Conservation (phyloP, 768 basidiomycete genomes). For the Steccherinum ochraceum region DNA sequence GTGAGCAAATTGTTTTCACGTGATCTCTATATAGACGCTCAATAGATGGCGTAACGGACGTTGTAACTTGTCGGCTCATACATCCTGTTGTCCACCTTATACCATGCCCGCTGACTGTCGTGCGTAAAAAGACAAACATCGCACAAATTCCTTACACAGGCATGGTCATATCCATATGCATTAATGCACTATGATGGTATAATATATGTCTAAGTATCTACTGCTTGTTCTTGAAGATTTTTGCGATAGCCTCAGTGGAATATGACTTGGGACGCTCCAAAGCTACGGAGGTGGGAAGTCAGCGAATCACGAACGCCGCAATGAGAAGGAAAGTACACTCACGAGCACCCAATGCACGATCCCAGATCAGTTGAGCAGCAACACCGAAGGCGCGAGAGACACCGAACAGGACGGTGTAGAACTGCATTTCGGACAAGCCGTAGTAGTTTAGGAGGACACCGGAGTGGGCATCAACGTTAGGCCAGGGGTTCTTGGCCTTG, state of each 20-base stretch:
- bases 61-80: too few relatives aligned
- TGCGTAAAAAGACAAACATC: too few relatives aligned
- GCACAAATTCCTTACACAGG: too few relatives aligned
- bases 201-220: too few relatives aligned
- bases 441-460: constrained; percentile 84
- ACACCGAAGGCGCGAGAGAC: constrained; percentile 94
- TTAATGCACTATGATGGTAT: too few relatives aligned
- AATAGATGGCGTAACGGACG: too few relatives aligned
- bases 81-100: too few relatives aligned
- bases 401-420: constrained; percentile 96
- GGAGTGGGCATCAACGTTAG: constrained; percentile 97
- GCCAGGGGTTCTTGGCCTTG: constrained; percentile 93
- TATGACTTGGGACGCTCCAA: constrained; percentile 91
- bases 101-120: too few relatives aligned
- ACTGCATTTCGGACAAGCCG: constrained; percentile 85
- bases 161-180: too few relatives aligned
- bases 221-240: constrained; percentile 64
- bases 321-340: constrained; percentile 26
- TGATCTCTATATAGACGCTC: too few relatives aligned
- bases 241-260: constrained; percentile 72
- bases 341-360: constrained; percentile 89
- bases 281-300: constrained; percentile 35
- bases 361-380: constrained; percentile 87
- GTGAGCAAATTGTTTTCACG: too few relatives aligned
- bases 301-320: constrained; percentile 1